Evolutionary conservation across 495 filamentous ascomycete genomes (phyloP), one percentile per base, ranked within the genome.

Genomic region (Recurvomyces mirabilis): DNA sequence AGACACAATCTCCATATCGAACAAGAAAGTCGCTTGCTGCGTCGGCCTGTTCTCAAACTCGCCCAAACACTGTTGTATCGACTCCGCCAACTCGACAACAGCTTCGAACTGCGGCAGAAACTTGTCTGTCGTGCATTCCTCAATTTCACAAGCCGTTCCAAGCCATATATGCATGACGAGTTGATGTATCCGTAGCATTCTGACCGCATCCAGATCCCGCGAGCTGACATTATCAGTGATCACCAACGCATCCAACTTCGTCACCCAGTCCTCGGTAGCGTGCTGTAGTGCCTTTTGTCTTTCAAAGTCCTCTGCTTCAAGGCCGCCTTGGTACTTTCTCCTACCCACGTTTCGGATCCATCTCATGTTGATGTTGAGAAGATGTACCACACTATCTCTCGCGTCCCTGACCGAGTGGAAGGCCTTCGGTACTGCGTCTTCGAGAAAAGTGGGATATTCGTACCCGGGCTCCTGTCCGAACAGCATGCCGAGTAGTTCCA

Each of bases 1-100:
- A 4, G 46, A 43, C 3, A 54, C 36, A 15, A 44, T 33, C n/a
- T 47, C 51, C 51, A 54, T 54, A 41, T 54, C 51, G 40, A 54
- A 54, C 3, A 47, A 32, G 40, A 54, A 54, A 10, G 29, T 30
- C 5, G 51, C 38, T 10, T 13, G 14, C 19, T 30, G 13, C n/a
- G 38, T 20, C 3, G 12, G 17, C 6, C 28, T 20, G 18, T 41
- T 38, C 30, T 49, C 46, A 5, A 22, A 10, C 3, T 28, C 26
- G 17, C 20, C 46, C 6, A 30, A 19, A 23, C 35, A 20, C 23
- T 10, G 10, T 19, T 46, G 34, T 34, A 49, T 42, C 9, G 28
- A 38, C 22, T 49, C 46, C 4, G 31, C 51, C 10, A 49, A 38
- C 14, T 30, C 43, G 25, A 54, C 40, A 17, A 24, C 30, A 4